Conservation (phyloP, 2,329 filamentous ascomycete species). For the Ceratocystis albifundus region DNA sequence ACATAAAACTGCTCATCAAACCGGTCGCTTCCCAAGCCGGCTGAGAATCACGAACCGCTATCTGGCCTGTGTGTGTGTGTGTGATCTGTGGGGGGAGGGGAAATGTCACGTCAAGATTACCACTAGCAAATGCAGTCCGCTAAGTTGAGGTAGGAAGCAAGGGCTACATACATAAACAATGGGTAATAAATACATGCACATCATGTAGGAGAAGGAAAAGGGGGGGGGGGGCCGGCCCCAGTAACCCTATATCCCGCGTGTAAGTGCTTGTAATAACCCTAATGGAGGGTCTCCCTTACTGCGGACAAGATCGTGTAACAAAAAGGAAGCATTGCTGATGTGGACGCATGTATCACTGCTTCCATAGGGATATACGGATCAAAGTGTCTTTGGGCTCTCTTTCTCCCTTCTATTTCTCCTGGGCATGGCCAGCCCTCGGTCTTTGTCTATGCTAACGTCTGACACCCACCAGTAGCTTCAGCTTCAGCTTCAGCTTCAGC, state of each 20-base stretch:
- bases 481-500: neutral
- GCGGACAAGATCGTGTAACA: too few relatives aligned
- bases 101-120: neutral
- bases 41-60: neutral
- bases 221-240: too few relatives aligned
- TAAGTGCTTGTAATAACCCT: too few relatives aligned
- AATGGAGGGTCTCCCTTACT: too few relatives aligned
- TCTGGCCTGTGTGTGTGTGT: neutral
- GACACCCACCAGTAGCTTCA: neutral
- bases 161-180: neutral
- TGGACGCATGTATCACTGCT: too few relatives aligned
- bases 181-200: neutral
- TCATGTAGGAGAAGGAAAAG: neutral
- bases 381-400: too few relatives aligned
- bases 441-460: neutral
- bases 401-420: neutral
- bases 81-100: neutral
- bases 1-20: conserved; percentile 1
- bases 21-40: neutral
- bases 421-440: neutral
- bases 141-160: neutral
- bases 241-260: too few relatives aligned
- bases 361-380: too few relatives aligned
- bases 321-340: too few relatives aligned
- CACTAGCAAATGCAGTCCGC: neutral